phyloP scores from a whole-genome alignment of 2,329 filamentous ascomycete genomes.

The Madurella fahalii region DNA sequence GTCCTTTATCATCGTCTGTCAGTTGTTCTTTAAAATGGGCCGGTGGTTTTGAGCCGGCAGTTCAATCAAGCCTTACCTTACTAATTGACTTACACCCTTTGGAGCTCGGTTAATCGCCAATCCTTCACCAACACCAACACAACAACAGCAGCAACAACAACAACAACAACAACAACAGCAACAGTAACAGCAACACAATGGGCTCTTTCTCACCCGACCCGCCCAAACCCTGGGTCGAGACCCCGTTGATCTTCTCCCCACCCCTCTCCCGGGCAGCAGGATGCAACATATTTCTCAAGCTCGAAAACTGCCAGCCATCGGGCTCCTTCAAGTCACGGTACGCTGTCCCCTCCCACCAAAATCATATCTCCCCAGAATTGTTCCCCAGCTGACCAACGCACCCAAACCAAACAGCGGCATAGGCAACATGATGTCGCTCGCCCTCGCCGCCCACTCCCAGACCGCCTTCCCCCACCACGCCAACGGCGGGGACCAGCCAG shows the following conservation, averaged over 20 bases:
- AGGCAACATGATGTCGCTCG: conserved; percentile 63
- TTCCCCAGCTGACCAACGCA: neutral
- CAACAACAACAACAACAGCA: neutral
- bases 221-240: conserved; percentile 59
- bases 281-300: conserved; percentile 77
- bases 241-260: conserved; percentile 62
- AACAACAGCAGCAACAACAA: neutral
- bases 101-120: no score
- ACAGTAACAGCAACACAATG: conserved; percentile 27
- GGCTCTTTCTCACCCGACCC: conserved; percentile 28
- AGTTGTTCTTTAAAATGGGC: no score
- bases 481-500: neutral
- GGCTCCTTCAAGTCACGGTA: conserved; percentile 76
- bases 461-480: conserved; percentile 23
- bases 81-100: no score
- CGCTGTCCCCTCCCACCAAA: neutral
- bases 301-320: conserved; percentile 76
- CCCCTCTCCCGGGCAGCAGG: conserved; percentile 62
- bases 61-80: no score
- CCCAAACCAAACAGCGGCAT: conserved; percentile 46
- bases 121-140: neutral
- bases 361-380: no score
- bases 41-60: no score
- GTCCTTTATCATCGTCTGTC: no score
- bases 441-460: conserved; percentile 30